phyloP scores from a whole-genome alignment of 2,329 filamentous ascomycete species.

The Huntiella savannae region DNA sequence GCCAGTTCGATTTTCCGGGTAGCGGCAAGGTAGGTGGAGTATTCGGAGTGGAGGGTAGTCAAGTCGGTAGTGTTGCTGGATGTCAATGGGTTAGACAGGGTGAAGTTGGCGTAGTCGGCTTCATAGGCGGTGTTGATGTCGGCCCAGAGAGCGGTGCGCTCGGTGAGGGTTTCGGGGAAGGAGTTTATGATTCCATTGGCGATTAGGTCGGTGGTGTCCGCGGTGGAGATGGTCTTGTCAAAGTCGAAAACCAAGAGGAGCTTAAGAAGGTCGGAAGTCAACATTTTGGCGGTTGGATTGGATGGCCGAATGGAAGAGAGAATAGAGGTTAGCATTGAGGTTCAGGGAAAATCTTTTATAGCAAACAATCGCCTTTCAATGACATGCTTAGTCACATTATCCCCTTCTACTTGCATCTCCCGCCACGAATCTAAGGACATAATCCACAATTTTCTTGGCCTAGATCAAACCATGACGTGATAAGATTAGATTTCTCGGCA shows the following conservation, averaged over 20 bases:
- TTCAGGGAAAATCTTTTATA: not conserved
- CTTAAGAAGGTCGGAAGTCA: not conserved
- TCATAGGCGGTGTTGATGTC: slow-evolving; percentile 19
- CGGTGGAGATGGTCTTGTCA: slow-evolving; percentile 37
- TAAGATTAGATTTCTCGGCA: too few relatives aligned
- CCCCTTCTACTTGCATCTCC: too few relatives aligned
- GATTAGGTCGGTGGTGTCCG: slow-evolving; percentile 33
- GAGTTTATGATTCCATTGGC: slow-evolving; percentile 24
- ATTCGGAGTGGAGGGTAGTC: slow-evolving; percentile 22
- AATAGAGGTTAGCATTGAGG: not conserved
- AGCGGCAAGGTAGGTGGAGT: slow-evolving; percentile 13
- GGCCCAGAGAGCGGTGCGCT: slow-evolving; percentile 11
- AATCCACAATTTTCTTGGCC: too few relatives aligned
- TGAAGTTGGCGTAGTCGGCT: slow-evolving; percentile 17
- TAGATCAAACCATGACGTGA: too few relatives aligned
- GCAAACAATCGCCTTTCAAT: too few relatives aligned
- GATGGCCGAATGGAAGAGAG: not conserved
- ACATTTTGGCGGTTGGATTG: not conserved
- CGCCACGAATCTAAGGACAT: too few relatives aligned
- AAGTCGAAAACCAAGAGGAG: slow-evolving; percentile 35
- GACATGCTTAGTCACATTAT: too few relatives aligned
- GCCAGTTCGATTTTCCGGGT: slow-evolving; percentile 25
- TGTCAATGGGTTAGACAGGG: slow-evolving; percentile 18
- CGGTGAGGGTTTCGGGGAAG: slow-evolving; percentile 19
- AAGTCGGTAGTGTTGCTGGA: not conserved